Evolutionary conservation across 257 asterid species (phyloP).

Genomic region (Datura wrightii): DNA sequence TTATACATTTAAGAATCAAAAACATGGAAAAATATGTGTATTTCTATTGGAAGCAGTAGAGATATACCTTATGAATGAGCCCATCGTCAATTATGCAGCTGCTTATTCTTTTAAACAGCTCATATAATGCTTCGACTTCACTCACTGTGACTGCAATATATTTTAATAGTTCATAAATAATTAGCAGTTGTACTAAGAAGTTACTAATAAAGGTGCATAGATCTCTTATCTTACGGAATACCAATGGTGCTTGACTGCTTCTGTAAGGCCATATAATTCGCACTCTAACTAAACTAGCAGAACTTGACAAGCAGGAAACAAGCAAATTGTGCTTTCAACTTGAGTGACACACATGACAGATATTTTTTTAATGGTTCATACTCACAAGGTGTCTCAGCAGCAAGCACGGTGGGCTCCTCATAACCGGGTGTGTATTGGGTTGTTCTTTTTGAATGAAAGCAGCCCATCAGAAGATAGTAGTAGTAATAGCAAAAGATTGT

Average conservation of each 20-base stretch:
- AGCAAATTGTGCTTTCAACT: neutral
- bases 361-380: constrained; percentile 30
- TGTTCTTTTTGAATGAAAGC: constrained; percentile 58
- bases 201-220: neutral
- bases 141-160: constrained; percentile 42
- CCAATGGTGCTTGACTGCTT: neutral
- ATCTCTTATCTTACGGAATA: neutral
- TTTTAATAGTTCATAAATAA: neutral
- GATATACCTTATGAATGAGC: constrained; percentile 37
- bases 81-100: constrained; percentile 40
- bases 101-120: constrained; percentile 39
- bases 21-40: neutral
- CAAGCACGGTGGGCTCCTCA: constrained; percentile 81
- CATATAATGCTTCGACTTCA: constrained; percentile 43
- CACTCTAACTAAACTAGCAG: neutral
- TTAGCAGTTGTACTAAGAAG: neutral
- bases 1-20: neutral
- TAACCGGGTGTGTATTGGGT: constrained; percentile 59
- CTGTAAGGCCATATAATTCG: neutral
- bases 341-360: neutral
- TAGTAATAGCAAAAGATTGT: neutral
- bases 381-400: constrained; percentile 94
- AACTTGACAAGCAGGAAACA: neutral
- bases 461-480: constrained; percentile 61
- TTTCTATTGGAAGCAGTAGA: neutral